phyloP scores from a whole-genome alignment of 2,329 filamentous ascomycete species.

The Epichloe bromicola region DNA sequence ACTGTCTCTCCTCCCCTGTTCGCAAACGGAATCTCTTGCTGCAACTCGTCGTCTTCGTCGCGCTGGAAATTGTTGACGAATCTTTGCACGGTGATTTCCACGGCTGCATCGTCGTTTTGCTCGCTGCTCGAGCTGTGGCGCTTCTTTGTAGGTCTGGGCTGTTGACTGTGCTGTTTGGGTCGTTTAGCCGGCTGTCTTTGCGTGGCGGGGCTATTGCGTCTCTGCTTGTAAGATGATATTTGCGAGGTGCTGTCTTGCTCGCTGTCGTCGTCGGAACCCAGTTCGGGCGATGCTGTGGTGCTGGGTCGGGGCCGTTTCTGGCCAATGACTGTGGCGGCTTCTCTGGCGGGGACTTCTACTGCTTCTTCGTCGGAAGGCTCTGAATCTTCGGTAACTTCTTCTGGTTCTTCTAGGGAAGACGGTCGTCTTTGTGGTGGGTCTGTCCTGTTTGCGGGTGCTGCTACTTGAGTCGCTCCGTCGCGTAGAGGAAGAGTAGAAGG shows the following conservation, averaged over 20 bases:
- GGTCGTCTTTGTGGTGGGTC: background rate
- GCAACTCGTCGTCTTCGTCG: constrained; percentile 31
- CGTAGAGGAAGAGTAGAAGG: background rate
- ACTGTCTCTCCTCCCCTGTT: constrained; percentile 44
- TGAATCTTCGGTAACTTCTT: constrained; percentile 1
- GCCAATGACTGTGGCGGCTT: constrained; percentile 29
- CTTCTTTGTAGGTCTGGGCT: constrained; percentile 11
- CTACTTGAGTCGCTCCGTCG: background rate
- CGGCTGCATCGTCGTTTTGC: constrained; percentile 15
- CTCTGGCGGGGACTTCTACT: constrained; percentile 29
- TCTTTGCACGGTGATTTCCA: constrained; percentile 48
- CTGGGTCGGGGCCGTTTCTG: constrained; percentile 30
- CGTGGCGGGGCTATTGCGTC: constrained; percentile 26
- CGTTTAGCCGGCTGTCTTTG: constrained; percentile 25
- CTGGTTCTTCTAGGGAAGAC: background rate
- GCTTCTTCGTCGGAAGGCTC: constrained; percentile 21
- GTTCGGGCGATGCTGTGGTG: constrained; percentile 26
- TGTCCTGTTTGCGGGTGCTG: background rate
- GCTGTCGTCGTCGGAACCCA: constrained; percentile 22
- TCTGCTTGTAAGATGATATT: background rate
- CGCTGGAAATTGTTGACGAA: constrained; percentile 36
- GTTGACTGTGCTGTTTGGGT: constrained; percentile 3
- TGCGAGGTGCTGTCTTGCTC: constrained; percentile 8
- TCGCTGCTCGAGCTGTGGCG: constrained; percentile 12
- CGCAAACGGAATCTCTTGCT: constrained; percentile 38